Evolutionary conservation across 768 basidiomycete species (phyloP), one percentile per base, ranked within the genome.

Genomic region (Atractiella rhizophila): DNA sequence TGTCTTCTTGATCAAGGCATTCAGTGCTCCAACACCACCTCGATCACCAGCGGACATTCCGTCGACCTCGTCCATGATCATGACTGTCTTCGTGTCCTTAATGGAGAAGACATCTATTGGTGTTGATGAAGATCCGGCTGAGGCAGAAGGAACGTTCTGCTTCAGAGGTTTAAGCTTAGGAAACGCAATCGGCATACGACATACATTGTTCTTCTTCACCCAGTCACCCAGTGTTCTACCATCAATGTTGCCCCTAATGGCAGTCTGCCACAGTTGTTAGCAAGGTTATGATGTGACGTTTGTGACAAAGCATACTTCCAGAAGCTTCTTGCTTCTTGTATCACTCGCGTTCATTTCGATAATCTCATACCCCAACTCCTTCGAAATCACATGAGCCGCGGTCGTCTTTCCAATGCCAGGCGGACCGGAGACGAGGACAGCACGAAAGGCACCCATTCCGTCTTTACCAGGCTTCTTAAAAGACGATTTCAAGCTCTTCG

Each of bases 61-160:
- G 49, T 98, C 91, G 2, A 96, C 88, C 57, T 98, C 91, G 53
- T 98, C 91, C 88, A 98, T 94, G 56, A 98, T 96, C 33, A 98
- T 63, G 48, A 83, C 81, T 0, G 77, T 70, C 56, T 66, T 70
- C 51, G 77, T 69, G n/a, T n/a, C n/a, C n/a, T n/a, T n/a, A n/a
- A n/a, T n/a, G n/a, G n/a, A n/a, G n/a, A n/a, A n/a, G n/a, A n/a
- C n/a, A n/a, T n/a, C n/a, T n/a, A n/a, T n/a, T n/a, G n/a, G n/a
- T n/a, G n/a, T 25, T 29, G 19, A 40, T 33, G 46, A 47, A 11
- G 20, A 28, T 13, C 43, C 39, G 26, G 32, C 28, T 15, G 36
- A 21, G 24, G 43, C 46, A 13, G 39, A 26, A 12, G 41, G 42
- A 18, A 31, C 39, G 11, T 41, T 32, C 18, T 40, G 30, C 18